These are phyloP conservation scores for Populus pruinosa DNA, from an alignment of 345 rosid genomes.

Conservation along the genomic window DNA sequence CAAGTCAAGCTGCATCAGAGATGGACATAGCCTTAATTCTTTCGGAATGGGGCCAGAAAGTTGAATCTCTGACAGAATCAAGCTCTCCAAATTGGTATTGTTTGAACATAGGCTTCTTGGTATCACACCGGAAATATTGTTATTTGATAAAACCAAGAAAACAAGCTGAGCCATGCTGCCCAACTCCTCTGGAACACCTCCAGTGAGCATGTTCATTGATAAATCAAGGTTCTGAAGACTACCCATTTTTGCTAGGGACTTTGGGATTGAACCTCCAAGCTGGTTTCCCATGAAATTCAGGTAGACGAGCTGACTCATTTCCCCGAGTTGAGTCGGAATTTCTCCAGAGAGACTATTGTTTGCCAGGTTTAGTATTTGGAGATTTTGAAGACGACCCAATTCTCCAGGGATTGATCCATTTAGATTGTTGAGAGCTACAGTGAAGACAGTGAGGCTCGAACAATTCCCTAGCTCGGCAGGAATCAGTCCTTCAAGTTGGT, in stretches of 20 bases:
- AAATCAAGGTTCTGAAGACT: slow-evolving; percentile 67
- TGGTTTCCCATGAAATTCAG: slow-evolving; percentile 66
- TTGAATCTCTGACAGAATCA: slow-evolving; percentile 51
- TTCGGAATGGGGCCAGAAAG: slow-evolving; percentile 68
- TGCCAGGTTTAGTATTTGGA: slow-evolving; percentile 57
- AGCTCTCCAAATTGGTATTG: slow-evolving; percentile 44
- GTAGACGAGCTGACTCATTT: slow-evolving; percentile 53
- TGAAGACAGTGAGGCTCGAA: slow-evolving; percentile 48
- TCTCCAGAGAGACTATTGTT: slow-evolving; percentile 74
- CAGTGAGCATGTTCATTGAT: slow-evolving; percentile 63
- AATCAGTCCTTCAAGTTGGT: slow-evolving; percentile 63
- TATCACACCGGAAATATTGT: slow-evolving; percentile 54
- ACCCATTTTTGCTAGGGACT: slow-evolving; percentile 39
- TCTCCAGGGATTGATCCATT: slow-evolving; percentile 73
- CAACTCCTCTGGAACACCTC: slow-evolving; percentile 66
- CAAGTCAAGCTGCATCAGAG: slow-evolving; percentile 71
- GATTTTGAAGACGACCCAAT: slow-evolving; percentile 48
- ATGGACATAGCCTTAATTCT: slow-evolving; percentile 50
- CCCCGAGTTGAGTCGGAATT: slow-evolving; percentile 59
- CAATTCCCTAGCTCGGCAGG: slow-evolving; percentile 77
- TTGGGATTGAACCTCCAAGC: slow-evolving; percentile 63
- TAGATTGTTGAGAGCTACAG: slow-evolving; percentile 55
- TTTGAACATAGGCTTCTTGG: slow-evolving; percentile 56
- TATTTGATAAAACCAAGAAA: slow-evolving; percentile 54
- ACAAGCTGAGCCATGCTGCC: slow-evolving; percentile 65